Evolutionary conservation across 768 basidiomycete genomes (phyloP), one percentile per base, ranked within the genome.

Genomic region (Candolleomyces aberdarensis): DNA sequence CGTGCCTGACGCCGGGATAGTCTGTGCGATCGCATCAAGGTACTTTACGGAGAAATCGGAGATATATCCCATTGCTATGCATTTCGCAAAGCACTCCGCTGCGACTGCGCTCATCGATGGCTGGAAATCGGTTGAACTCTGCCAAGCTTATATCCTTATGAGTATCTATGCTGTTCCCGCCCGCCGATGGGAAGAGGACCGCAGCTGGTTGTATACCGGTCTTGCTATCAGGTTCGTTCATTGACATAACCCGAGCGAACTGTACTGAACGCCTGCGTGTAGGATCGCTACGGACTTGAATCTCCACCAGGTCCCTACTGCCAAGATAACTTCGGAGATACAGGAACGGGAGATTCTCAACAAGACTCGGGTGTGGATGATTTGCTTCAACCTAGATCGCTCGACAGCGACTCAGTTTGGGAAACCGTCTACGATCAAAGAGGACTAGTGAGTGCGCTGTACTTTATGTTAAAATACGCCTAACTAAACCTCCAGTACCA

Each of bases 111-210:
- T 94, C 48, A 90, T 90, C 56, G 87, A 91, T 64, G 89, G 89
- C 52, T 88, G 85, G 88, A 87, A 87, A 73, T 91, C 89, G 13
- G 89, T 96, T 52, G 94, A 97, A 72, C 79, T 96, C 1, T 89
- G 89, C 56, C 94, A 97, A 70, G 94, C 94, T 3, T 97, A 96
- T 67, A 86, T 97, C 52, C 79, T 97, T 56, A 88, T 93, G 88
- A 88, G 87, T 63, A 82, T 89, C 52, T 92, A 90, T 67, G 85
- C 86, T 49, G 87, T 92, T 1, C 91, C 91, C 3, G 91, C 91
- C 1, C 82, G 87, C 22, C 75, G 85, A 47, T 96, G 94, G 89
- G 93, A 96, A 66, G 92, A 96, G 66, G 93, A 96, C 69, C 81
- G 92, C 31, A 91, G 90, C 59, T 96, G 93, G 91, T 71, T 95